Evolutionary conservation across 192 early-diverging fungal species (phyloP), one percentile per base, ranked within the genome.

Genomic region (Backusella macrospora): DNA sequence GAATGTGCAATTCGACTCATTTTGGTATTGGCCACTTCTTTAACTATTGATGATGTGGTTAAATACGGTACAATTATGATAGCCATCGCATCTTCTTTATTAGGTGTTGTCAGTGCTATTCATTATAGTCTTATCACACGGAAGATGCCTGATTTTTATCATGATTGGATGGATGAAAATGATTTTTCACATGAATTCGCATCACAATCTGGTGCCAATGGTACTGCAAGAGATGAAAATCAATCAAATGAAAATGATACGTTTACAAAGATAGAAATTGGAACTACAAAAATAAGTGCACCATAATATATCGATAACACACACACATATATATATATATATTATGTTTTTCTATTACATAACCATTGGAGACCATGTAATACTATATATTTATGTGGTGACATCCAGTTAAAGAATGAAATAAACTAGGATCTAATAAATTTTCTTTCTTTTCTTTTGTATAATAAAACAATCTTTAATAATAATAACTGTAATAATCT

Each of bases 41-140:
- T 59, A 1, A 26, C 18, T 26, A 59, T 59, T 1, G 52, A 59
- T 23, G 52, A 59, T 3, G 26, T 59, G 21, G 52, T 59, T 13
- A 59, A 59, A 59, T 59, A 59, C 3, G 52, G 52, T 26, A 59
- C 52, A 9, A 59, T 59, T 10, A 59, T 59, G 52, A 59, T 59
- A 4, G 52, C 52, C 4, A 59, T 59, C 26, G 52, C 52, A 13
- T 59, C 52, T 12, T 59, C 52, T 4, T 10, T 59, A 0, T 4
- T 59, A 21, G 52, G 21, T 23, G 0, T 23, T 59, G 52, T 59
- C 26, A 59, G 52, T 3, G 26, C 52, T 0, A 5, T 59, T 23
- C 52, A 59, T n/a, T 59, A 59, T 12, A 13, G 21, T 26, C 1
- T 59, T 18, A 59, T 59, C 13, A 10, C 52, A 59, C 21, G 26